Evolutionary conservation across 345 rosid species (phyloP).

Genomic region (Salix exigua): DNA sequence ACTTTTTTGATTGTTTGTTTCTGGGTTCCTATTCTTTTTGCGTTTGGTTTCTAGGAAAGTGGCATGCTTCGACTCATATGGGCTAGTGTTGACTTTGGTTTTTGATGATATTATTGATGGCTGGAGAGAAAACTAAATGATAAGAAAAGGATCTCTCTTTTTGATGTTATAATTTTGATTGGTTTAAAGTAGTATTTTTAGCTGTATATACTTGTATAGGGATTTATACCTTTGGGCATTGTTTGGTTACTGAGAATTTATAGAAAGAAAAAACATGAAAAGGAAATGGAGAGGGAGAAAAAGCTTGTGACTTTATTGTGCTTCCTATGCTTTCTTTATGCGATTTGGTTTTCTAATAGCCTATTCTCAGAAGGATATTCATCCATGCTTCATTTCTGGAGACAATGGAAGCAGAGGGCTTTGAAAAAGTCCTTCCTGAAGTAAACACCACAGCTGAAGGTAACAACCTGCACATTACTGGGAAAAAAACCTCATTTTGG

Average conservation of each 20-base stretch:
- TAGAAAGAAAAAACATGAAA: not conserved
- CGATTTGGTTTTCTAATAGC: not conserved
- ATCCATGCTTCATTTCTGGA: conserved; percentile 53
- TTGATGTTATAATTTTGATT: too few relatives aligned
- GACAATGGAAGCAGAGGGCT: conserved; percentile 61
- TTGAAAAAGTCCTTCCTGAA: conserved; percentile 65
- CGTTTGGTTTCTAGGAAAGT: not conserved
- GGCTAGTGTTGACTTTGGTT: not conserved
- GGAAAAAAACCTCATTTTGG: not conserved
- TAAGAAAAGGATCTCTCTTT: too few relatives aligned
- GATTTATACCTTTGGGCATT: not conserved
- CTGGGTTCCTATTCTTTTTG: not conserved
- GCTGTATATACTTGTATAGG: not conserved
- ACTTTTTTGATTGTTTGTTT: not conserved
- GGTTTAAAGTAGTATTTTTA: too few relatives aligned
- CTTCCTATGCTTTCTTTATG: not conserved
- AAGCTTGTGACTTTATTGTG: not conserved
- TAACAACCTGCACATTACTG: conserved; percentile 10
- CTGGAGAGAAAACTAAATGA: too few relatives aligned
- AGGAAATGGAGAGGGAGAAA: not conserved
- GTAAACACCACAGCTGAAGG: conserved; percentile 63
- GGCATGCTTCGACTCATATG: not conserved
- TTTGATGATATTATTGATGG: too few relatives aligned
- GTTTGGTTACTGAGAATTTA: not conserved
- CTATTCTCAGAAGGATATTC: conserved; percentile 40